Evolutionary conservation across 225 moss, liverwort and hornwort species (phyloP).

Genomic region (Straminergon stramineum): DNA sequence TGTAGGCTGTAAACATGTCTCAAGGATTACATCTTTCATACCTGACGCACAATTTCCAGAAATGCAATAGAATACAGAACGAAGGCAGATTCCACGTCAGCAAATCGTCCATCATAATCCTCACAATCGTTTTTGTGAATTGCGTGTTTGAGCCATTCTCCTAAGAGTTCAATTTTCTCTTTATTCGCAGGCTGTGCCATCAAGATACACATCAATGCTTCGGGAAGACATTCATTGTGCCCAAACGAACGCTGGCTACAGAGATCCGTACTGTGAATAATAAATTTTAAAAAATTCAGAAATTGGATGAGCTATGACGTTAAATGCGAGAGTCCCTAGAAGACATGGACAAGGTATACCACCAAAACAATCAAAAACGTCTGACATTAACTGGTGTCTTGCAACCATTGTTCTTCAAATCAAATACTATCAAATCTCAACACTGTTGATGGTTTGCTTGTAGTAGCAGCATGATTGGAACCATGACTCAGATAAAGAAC

Average conservation of each 20-base stretch:
- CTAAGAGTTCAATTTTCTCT: constrained; percentile 79
- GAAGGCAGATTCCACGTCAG: constrained; percentile 64
- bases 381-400: not conserved
- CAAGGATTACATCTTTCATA: not conserved
- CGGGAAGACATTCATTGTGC: not conserved
- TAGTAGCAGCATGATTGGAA: not conserved
- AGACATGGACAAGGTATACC: not conserved
- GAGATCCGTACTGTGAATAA: not conserved
- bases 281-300: not conserved
- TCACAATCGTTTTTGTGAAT: constrained; percentile 51
- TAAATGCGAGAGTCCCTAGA: not conserved
- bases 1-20: not conserved
- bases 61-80: constrained; percentile 76
- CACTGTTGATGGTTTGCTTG: not conserved
- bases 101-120: constrained; percentile 48
- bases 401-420: not conserved
- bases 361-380: not conserved
- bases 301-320: not conserved
- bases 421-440: not conserved
- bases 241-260: not conserved
- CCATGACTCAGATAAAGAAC: not conserved
- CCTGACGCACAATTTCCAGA: constrained; percentile 92
- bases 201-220: not conserved
- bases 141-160: constrained; percentile 80
- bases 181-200: constrained; percentile 62